These are phyloP conservation scores for Xerocomus brunneocitrinus DNA, from an alignment of 768 basidiomycete genomes.

Conservation along the genomic window DNA sequence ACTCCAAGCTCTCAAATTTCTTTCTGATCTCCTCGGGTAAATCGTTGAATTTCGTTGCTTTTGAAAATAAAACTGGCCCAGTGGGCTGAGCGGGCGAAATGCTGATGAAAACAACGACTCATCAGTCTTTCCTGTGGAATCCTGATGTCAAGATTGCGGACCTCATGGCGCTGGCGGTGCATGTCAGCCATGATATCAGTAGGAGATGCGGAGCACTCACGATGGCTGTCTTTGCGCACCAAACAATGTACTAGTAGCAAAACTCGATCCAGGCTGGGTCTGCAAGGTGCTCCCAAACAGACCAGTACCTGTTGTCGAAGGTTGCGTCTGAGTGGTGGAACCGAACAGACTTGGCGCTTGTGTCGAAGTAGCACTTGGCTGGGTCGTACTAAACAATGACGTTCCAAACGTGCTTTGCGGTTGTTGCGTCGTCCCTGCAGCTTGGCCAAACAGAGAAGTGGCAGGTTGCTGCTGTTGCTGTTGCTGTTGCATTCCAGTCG, in stretches of 20 bases:
- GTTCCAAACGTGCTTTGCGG: slow-evolving; percentile 28
- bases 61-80: slow-evolving; percentile 34
- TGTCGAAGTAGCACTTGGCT: slow-evolving; percentile 10
- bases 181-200: neutral
- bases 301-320: slow-evolving; percentile 8
- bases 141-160: slow-evolving; percentile 1
- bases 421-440: slow-evolving; percentile 21
- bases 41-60: slow-evolving; percentile 77
- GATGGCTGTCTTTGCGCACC: slow-evolving; percentile 31
- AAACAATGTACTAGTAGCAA: slow-evolving; percentile 16
- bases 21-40: slow-evolving; percentile 65
- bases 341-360: slow-evolving; percentile 20
- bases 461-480: slow-evolving; percentile 36
- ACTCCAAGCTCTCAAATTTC: slow-evolving; percentile 71
- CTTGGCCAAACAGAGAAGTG: slow-evolving; percentile 37
- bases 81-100: slow-evolving; percentile 28
- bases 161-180: slow-evolving; percentile 24
- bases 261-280: neutral
- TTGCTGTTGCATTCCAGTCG: slow-evolving; percentile 33
- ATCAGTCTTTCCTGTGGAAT: neutral
- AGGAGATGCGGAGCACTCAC: slow-evolving; percentile 13
- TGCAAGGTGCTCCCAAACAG: slow-evolving; percentile 27
- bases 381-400: slow-evolving; percentile 27
- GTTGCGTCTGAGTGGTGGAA: slow-evolving; percentile 18
- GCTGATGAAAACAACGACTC: slow-evolving; percentile 9